These are phyloP conservation scores for Trapa bicornis DNA, from an alignment of 345 rosid species.

Conservation along the genomic window DNA sequence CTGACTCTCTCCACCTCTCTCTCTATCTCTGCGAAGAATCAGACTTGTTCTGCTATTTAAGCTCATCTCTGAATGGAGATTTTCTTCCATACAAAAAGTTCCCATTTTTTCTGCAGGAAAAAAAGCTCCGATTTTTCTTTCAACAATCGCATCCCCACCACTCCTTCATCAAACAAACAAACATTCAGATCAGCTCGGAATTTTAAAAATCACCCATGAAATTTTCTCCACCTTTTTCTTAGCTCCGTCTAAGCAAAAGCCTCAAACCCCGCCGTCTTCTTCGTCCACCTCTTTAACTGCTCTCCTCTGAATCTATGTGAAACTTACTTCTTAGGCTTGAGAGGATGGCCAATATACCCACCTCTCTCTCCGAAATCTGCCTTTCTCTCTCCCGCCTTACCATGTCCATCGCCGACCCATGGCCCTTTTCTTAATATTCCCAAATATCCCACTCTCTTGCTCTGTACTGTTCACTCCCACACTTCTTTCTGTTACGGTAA, in stretches of 20 bases:
- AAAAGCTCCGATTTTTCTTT: not conserved
- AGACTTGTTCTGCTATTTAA: conserved; percentile 4
- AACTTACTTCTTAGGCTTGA: not conserved
- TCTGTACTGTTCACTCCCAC: too few species aligned
- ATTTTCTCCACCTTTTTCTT: not conserved
- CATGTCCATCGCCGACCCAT: conserved; percentile 44
- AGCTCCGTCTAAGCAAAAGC: too few species aligned
- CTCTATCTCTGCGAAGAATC: not conserved
- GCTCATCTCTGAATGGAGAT: not conserved
- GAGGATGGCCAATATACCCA: conserved; percentile 13
- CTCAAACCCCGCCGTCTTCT: not conserved
- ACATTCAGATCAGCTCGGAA: not conserved
- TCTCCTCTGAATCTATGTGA: not conserved
- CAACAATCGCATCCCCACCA: conserved; percentile 1
- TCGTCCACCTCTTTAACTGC: not conserved
- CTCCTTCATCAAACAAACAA: not conserved
- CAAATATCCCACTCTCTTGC: conserved; percentile 3
- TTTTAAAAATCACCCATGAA: not conserved
- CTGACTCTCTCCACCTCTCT: conserved; percentile 7
- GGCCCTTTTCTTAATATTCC: conserved; percentile 33
- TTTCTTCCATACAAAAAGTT: not conserved
- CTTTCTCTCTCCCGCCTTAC: conserved; percentile 19
- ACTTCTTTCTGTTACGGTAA: not conserved
- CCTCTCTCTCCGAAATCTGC: conserved; percentile 10
- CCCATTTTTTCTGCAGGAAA: too few species aligned